phyloP scores from a whole-genome alignment of 768 basidiomycete genomes.

The Rhodotorula graminis region DNA sequence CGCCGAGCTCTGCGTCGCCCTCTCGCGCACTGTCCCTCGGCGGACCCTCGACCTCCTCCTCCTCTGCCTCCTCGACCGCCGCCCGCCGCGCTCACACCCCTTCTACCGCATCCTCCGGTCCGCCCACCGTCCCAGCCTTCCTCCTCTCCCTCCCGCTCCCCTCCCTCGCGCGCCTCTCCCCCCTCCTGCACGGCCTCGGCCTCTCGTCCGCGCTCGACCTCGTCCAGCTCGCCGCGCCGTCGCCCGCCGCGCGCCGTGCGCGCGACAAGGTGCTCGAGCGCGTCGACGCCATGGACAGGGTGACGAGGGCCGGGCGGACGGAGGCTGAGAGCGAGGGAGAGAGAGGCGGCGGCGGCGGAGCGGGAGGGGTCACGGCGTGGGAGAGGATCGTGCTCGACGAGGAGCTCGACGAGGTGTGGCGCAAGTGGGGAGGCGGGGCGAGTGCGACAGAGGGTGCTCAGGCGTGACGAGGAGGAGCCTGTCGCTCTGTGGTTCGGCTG shows the following conservation, averaged over 20 bases:
- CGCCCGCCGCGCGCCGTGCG: background rate
- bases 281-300: conserved; percentile 4
- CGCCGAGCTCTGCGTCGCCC: background rate
- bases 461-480: no score
- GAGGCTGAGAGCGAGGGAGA: no score
- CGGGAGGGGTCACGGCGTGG: conserved; percentile 7
- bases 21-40: background rate
- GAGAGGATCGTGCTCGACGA: conserved; percentile 19
- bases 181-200: conserved; percentile 14
- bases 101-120: background rate
- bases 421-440: background rate
- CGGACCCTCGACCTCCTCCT: background rate
- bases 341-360: no score
- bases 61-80: background rate
- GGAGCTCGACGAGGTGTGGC: conserved; percentile 3
- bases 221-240: background rate
- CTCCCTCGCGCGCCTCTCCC: conserved; percentile 17
- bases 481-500: background rate
- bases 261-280: conserved; percentile 4
- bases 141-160: conserved; percentile 28
- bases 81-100: background rate
- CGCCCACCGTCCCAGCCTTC: conserved; percentile 14
- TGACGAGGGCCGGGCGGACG: no score
- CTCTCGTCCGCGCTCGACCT: conserved; percentile 9
- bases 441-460: no score